Evolutionary conservation across 2,329 filamentous ascomycete species (phyloP).

Genomic region (Cladosporium phlei): DNA sequence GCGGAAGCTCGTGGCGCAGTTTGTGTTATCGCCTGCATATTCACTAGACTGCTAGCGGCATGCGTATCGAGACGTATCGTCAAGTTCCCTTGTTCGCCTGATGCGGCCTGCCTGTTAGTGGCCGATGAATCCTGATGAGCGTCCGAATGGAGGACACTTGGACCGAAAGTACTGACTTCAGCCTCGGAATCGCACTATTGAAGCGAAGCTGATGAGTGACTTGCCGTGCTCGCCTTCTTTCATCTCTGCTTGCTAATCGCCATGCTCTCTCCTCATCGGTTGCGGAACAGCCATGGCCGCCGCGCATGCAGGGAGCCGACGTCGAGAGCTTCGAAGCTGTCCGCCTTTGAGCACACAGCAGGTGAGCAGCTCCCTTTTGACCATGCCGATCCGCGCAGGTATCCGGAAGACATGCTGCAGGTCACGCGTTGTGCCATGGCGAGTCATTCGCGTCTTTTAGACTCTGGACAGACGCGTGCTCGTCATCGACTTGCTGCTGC

Average conservation of each 20-base stretch:
- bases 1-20: slow-evolving; percentile 4
- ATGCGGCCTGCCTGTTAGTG: neutral
- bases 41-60: slow-evolving; percentile 5
- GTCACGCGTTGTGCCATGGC: slow-evolving; percentile 10
- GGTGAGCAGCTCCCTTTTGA: slow-evolving; percentile 1
- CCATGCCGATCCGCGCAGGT: slow-evolving; percentile 6
- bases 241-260: slow-evolving; percentile 9
- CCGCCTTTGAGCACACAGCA: no score
- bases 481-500: slow-evolving; percentile 1
- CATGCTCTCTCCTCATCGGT: slow-evolving; percentile 10
- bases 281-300: slow-evolving; percentile 10
- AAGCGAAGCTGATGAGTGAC: no score
- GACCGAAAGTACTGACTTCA: no score
- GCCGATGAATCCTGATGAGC: neutral
- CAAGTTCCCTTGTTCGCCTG: no score
- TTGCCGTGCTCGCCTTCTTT: neutral
- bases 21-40: slow-evolving; percentile 10
- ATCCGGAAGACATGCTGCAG: slow-evolving; percentile 2
- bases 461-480: slow-evolving; percentile 4
- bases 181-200: slow-evolving; percentile 9
- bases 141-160: neutral
- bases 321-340: slow-evolving; percentile 9
- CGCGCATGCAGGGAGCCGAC: slow-evolving; percentile 10
- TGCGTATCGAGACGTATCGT: no score
- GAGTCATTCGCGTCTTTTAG: slow-evolving; percentile 11